Evolutionary conservation across 495 filamentous ascomycete species (phyloP).

Genomic region (Aspergillus ostianus): DNA sequence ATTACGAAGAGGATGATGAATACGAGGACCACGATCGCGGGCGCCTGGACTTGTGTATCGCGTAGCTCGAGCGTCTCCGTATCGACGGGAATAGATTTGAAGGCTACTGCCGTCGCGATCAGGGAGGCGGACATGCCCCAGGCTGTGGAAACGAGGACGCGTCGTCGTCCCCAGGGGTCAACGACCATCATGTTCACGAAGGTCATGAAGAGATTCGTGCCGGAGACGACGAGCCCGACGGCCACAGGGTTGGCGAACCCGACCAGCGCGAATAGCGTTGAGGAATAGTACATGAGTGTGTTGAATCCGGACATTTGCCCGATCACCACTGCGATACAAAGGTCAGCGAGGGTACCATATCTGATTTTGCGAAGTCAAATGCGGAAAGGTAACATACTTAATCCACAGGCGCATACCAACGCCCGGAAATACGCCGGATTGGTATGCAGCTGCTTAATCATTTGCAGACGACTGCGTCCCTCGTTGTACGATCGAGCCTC

Average conservation of each 20-base stretch:
- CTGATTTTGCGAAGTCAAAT: no score
- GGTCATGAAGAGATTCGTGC: slow-evolving; percentile 52
- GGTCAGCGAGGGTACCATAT: no score
- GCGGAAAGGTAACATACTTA: not conserved
- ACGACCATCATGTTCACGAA: slow-evolving; percentile 47
- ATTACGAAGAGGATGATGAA: slow-evolving; percentile 44
- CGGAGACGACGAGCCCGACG: slow-evolving; percentile 49
- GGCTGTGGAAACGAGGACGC: slow-evolving; percentile 44
- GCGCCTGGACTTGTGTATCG: slow-evolving; percentile 28
- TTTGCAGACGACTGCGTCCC: slow-evolving; percentile 30
- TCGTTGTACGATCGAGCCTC: slow-evolving; percentile 29
- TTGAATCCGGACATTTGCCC: slow-evolving; percentile 47
- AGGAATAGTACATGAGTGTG: slow-evolving; percentile 49
- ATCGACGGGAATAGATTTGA: slow-evolving; percentile 51
- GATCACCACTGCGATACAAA: slow-evolving; percentile 43
- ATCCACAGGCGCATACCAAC: slow-evolving; percentile 43
- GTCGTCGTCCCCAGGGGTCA: slow-evolving; percentile 47
- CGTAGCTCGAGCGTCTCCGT: slow-evolving; percentile 28
- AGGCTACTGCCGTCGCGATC: slow-evolving; percentile 43
- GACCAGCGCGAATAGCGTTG: slow-evolving; percentile 51
- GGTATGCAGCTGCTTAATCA: slow-evolving; percentile 44
- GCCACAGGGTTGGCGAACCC: slow-evolving; percentile 51
- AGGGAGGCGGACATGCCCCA: slow-evolving; percentile 44
- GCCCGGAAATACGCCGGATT: slow-evolving; percentile 46
- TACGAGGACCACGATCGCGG: slow-evolving; percentile 42